Evolutionary conservation across 2,329 filamentous ascomycete species (phyloP), one percentile per base, ranked within the genome.

Genomic region (Pyrenophora seminiperda): DNA sequence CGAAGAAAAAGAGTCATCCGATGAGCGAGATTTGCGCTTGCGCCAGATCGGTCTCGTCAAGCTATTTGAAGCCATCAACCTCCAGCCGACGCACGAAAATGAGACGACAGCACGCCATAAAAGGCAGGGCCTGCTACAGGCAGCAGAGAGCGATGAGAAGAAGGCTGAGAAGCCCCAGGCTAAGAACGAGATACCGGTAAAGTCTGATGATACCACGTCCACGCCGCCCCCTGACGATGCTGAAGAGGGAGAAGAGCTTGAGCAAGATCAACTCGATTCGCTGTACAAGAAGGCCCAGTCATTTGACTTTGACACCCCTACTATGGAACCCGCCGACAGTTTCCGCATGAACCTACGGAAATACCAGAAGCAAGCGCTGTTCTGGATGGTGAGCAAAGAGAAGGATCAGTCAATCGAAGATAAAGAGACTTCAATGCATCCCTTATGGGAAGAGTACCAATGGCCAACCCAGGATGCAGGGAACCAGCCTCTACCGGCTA

Each of bases 321-420:
- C 91, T 70, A 87, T 90, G 7, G 88, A 96, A 62, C 93, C 94
- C 7, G 85, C 89, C 5, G 80, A 87, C 7, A 90, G 86, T 0
- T 99, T 99, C 72, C 81, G 81, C 5, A 86, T 99, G 85, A 81
- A 86, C 30, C 78, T 99, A 20, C 86, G 94, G 3, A 91, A 90
- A 42, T 99, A 99, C 62, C 94, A 99, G 71, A 96, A 91, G 67
- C 94, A 99, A 73, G 91, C 94, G 0, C 76, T 99, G 5, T 81
- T 97, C 68, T 99, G 94, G 94, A 97, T 99, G 91, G 80, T 97
- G 56, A 82, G 86, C 4, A 97, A 97, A 70, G 94, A 99, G 71
- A 93, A 86, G 63, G 85, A 95, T 56, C 82, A 89, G 54, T 86
- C 85, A 59, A 81, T 84, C 9, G 82, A 85, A 20, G 72, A 78